Evolutionary conservation across 371 early-diverging fungal species (phyloP).

Genomic region (Mortierella sp.): DNA sequence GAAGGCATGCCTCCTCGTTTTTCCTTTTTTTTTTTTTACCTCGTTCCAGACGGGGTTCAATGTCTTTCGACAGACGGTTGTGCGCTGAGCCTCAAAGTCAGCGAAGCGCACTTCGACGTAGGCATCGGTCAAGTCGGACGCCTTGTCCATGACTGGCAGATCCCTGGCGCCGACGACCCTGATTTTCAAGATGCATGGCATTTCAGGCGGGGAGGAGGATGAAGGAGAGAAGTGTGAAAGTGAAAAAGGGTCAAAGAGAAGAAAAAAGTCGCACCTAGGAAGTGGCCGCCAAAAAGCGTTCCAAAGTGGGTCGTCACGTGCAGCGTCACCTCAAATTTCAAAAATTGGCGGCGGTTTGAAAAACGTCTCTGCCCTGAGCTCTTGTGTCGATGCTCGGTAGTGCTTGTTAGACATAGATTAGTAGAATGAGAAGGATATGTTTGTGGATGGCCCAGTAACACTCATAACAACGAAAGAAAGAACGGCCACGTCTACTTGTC

Average conservation of each 20-base stretch:
- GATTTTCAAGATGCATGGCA: conserved; percentile 85
- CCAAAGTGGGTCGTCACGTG: too few species aligned
- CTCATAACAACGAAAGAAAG: too few species aligned
- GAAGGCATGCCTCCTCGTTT: too few species aligned
- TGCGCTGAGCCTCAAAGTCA: conserved; percentile 71
- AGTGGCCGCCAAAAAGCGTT: not conserved
- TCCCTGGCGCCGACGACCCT: conserved; percentile 76
- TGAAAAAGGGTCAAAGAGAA: not conserved
- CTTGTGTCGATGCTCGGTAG: too few species aligned
- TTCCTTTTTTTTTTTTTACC: conserved; percentile 30
- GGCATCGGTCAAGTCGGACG: conserved; percentile 79
- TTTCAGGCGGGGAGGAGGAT: conserved; percentile 24
- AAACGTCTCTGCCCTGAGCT: too few species aligned
- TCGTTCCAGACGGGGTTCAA: conserved; percentile 85
- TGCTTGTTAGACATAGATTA: too few species aligned
- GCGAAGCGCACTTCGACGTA: conserved; percentile 83
- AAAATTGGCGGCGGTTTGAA: too few species aligned
- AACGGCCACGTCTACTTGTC: too few species aligned
- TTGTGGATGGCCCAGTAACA: too few species aligned
- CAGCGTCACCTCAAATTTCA: too few species aligned
- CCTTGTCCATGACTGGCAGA: conserved; percentile 84
- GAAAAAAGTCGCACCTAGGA: too few species aligned
- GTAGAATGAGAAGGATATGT: too few species aligned
- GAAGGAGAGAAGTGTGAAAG: not conserved
- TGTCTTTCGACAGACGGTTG: conserved; percentile 73